phyloP scores from a whole-genome alignment of 148 eudicot genomes.

The Amaranthus hypochondriacus region DNA sequence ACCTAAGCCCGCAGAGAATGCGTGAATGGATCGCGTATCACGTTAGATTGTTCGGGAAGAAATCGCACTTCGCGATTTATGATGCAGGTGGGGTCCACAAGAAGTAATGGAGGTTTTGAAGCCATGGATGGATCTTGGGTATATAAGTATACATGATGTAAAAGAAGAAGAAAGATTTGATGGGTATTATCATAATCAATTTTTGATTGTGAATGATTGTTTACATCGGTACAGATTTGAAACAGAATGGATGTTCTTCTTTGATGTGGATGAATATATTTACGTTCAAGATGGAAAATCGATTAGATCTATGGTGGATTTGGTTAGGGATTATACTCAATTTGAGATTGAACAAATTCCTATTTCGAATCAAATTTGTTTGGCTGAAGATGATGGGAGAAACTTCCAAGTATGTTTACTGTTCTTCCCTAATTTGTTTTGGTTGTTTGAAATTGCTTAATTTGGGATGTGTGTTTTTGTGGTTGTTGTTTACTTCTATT shows the following conservation, averaged over 20 bases:
- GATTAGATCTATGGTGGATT: conserved; percentile 40
- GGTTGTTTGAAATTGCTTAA: background rate
- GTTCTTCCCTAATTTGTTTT: background rate
- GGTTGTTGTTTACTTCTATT: too few relatives aligned
- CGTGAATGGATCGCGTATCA: conserved; percentile 84
- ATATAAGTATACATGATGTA: background rate
- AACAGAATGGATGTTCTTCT: conserved; percentile 1
- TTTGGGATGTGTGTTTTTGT: too few relatives aligned
- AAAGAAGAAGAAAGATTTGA: background rate
- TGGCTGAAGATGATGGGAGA: conserved; percentile 39
- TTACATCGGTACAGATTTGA: background rate
- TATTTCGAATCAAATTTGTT: conserved; percentile 58
- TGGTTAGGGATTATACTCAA: conserved; percentile 42
- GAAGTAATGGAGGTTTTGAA: conserved; percentile 11
- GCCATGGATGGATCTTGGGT: conserved; percentile 1
- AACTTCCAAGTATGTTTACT: conserved; percentile 36
- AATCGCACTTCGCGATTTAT: conserved; percentile 64
- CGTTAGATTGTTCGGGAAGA: conserved; percentile 46
- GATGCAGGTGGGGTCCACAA: conserved; percentile 71
- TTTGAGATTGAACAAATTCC: conserved; percentile 62
- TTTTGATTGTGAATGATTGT: background rate
- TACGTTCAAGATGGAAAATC: conserved; percentile 36
- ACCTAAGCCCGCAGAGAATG: conserved; percentile 59
- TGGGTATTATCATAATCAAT: conserved; percentile 1
- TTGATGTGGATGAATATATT: background rate